These are phyloP conservation scores for Pseudopithomyces chartarum DNA, from an alignment of 2,329 filamentous ascomycete species.

Conservation along the genomic window DNA sequence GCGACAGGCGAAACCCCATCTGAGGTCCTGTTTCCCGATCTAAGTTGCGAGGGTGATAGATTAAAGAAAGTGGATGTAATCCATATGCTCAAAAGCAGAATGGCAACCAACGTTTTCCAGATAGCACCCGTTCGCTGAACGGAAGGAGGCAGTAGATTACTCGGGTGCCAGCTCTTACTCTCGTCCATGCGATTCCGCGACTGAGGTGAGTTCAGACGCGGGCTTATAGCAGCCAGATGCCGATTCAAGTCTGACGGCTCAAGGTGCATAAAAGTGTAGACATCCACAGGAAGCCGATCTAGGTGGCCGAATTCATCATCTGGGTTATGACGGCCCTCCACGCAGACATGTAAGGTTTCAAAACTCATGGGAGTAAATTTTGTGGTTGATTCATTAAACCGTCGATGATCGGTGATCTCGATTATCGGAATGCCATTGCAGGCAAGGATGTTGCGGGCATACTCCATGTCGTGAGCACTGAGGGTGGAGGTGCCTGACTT, in stretches of 20 bases:
- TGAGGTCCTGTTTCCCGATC: neutral
- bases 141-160: neutral
- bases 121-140: neutral
- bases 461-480: slow-evolving; percentile 12
- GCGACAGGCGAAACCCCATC: neutral
- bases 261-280: slow-evolving; percentile 38
- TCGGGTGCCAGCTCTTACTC: neutral
- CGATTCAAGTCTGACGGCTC: slow-evolving; percentile 44
- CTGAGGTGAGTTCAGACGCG: neutral
- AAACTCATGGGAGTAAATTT: slow-evolving; percentile 10
- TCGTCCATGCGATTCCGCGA: neutral
- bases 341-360: slow-evolving; percentile 31
- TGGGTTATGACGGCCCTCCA: slow-evolving; percentile 35
- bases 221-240: slow-evolving; percentile 41
- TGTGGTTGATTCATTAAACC: slow-evolving; percentile 22
- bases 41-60: neutral
- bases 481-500: slow-evolving; percentile 11
- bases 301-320: slow-evolving; percentile 29
- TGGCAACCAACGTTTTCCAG: neutral
- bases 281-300: slow-evolving; percentile 40
- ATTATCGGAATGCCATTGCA: slow-evolving; percentile 33
- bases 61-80: neutral
- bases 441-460: slow-evolving; percentile 30
- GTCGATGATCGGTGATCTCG: slow-evolving; percentile 35
- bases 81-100: neutral